phyloP scores from a whole-genome alignment of 176 grass and related monocot species.

The Carex pumila region DNA sequence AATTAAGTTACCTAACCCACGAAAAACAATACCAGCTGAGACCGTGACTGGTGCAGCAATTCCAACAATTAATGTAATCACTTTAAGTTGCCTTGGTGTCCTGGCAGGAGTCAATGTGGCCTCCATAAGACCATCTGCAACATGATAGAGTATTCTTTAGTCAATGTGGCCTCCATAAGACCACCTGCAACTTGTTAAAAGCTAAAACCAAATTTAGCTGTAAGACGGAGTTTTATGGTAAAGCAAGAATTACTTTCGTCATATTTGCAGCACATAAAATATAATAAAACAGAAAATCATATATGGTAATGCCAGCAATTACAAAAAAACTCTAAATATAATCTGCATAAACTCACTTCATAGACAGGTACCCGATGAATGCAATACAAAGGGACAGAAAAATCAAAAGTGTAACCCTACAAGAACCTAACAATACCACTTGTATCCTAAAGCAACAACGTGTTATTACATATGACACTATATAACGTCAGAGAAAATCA shows the following conservation, averaged over 20 bases:
- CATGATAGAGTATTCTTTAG: neutral
- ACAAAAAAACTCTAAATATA: neutral
- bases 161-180: conserved; percentile 92
- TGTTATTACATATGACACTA: neutral
- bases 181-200: conserved; percentile 40
- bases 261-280: neutral
- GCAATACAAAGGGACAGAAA: neutral
- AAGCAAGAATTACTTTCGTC: neutral
- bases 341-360: neutral
- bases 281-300: neutral
- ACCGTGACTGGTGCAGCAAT: conserved; percentile 51
- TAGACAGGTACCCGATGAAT: neutral
- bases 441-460: neutral
- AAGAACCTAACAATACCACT: neutral
- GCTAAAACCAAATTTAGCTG: neutral
- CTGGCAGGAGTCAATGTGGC: conserved; percentile 70
- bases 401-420: neutral
- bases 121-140: conserved; percentile 91
- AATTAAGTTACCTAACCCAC: conserved; percentile 56
- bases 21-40: conserved; percentile 64
- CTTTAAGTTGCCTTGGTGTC: conserved; percentile 80
- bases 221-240: neutral
- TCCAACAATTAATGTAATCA: conserved; percentile 70
- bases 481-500: neutral
- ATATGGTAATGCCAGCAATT: neutral